Conservation (phyloP, 371 early-diverging fungal genomes). For the Mucor irregularis region DNA sequence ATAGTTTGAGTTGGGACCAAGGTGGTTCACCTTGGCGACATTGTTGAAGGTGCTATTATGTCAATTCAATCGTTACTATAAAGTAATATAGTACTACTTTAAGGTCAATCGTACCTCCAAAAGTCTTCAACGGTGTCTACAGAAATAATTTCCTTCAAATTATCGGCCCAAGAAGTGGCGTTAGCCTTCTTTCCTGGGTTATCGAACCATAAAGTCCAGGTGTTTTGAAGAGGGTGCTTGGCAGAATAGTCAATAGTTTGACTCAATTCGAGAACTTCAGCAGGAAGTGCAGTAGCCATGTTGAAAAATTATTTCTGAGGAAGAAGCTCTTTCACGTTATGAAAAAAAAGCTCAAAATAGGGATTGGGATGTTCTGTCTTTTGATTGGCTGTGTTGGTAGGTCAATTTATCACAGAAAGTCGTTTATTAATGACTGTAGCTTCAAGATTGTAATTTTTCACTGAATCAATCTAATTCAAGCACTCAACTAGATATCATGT, state of each 20-base stretch:
- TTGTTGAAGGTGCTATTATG: slow-evolving; percentile 82
- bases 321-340: no score
- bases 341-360: no score
- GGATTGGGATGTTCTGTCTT: no score
- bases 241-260: slow-evolving; percentile 67
- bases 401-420: no score
- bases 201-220: slow-evolving; percentile 97
- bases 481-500: no score
- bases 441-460: no score
- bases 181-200: slow-evolving; percentile 81
- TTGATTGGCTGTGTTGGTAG: no score
- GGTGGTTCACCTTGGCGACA: slow-evolving; percentile 77
- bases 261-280: slow-evolving; percentile 19
- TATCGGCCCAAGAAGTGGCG: slow-evolving; percentile 84
- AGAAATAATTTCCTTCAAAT: slow-evolving; percentile 85
- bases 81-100: no score
- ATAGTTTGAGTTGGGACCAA: slow-evolving; percentile 86
- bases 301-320: no score
- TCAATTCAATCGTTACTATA: background rate
- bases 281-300: slow-evolving; percentile 11
- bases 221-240: slow-evolving; percentile 88
- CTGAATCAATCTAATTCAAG: no score
- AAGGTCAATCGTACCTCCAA: no score
- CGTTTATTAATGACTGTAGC: no score
- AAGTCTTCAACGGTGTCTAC: slow-evolving; percentile 95